Evolutionary conservation across 2,329 filamentous ascomycete species (phyloP), one percentile per base, ranked within the genome.

Genomic region (Paraconiothyrium sp.): DNA sequence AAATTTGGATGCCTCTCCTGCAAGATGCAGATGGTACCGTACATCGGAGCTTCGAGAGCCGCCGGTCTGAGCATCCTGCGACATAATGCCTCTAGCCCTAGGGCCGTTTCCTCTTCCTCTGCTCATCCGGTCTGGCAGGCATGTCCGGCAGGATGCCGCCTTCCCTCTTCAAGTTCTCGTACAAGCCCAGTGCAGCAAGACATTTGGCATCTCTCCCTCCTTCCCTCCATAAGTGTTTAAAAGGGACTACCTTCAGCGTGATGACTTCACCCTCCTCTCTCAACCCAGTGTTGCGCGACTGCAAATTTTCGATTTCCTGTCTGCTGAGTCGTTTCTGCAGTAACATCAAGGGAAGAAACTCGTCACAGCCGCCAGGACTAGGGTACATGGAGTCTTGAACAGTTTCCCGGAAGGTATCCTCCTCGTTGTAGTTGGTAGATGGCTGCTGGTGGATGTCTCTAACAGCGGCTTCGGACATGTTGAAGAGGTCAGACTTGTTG

Each of bases 181-280:
- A 89, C 61, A 88, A 69, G 8, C 84, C 84, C 79, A 83, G 81
- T 8, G 85, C 86, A 35, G 83, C 82, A 57, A 88, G 72, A 0
- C 84, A 81, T 73, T 89, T 89, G 9, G 79, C 85, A 77, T 89
- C 86, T 39, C 85, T 78, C 32, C 80, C 77, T 2, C 82, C 85
- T 52, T 84, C 83, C 66, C 80, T 85, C 85, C 86, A 89, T 51
- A 86, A 62, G 46, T 84, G 73, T 37, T 81, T 72, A 60, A 88
- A 64, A 34, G 76, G 79, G 14, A 87, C 83, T 20, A 89, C 70
- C 70, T 85, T 87, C 61, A 88, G 68, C 7, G 83, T 87, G 58
- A 88, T 88, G 67, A 85, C 87, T 73, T 88, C 86, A 2, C 85
- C 84, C 55, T 87, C 79, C 3, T 85, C 79, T 39, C 84, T 77